phyloP scores from a whole-genome alignment of 208 protist species.

The Porcisia hertigi region DNA sequence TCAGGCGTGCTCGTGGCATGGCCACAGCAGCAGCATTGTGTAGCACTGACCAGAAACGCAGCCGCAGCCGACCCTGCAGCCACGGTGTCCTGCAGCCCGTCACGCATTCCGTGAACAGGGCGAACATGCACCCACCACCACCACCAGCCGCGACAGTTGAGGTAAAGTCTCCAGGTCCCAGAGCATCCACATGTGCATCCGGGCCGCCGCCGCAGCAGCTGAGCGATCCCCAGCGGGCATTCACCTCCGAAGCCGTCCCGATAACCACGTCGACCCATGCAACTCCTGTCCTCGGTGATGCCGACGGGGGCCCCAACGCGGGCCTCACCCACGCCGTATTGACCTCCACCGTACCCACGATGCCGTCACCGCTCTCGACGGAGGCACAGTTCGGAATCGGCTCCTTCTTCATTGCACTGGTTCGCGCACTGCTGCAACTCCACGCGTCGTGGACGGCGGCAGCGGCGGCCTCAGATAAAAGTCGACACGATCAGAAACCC shows the following conservation, averaged over 20 bases:
- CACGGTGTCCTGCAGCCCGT: neutral
- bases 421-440: conserved; percentile 34
- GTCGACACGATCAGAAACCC: neutral
- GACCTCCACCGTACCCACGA: neutral
- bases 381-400: conserved; percentile 49
- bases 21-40: neutral
- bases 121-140: neutral
- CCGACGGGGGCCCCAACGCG: neutral
- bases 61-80: neutral
- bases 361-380: conserved; percentile 20
- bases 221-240: neutral
- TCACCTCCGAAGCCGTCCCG: neutral
- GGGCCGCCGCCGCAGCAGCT: neutral
- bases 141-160: neutral
- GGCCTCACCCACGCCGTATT: neutral
- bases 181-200: neutral
- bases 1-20: neutral
- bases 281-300: neutral
- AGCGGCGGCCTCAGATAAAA: neutral
- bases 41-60: neutral
- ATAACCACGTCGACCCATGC: neutral
- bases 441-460: neutral
- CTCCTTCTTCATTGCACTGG: conserved; percentile 37
- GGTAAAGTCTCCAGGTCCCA: neutral
- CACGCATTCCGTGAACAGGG: neutral